Evolutionary conservation across 331 rosid genomes (phyloP).

Genomic region (Arachis monticola): DNA sequence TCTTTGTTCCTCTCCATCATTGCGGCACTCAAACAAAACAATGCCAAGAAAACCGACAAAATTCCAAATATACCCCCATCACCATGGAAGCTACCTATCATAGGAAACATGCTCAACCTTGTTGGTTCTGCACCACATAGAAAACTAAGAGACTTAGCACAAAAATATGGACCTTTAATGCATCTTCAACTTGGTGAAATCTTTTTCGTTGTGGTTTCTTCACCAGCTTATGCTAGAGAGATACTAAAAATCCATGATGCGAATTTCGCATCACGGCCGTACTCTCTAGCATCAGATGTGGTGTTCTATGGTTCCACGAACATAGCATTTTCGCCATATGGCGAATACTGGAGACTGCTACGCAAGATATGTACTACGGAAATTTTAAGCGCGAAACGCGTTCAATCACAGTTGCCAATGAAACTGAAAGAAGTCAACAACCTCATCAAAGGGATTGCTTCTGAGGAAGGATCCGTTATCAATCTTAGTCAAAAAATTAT

Average conservation of each 20-base stretch:
- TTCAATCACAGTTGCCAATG: constrained; percentile 24
- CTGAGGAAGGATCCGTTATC: constrained; percentile 26
- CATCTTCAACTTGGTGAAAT: constrained; percentile 47
- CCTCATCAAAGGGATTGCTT: constrained; percentile 27
- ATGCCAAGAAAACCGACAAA: not conserved
- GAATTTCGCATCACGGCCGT: constrained; percentile 49
- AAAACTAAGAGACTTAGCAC: constrained; percentile 43
- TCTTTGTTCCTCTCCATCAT: not conserved
- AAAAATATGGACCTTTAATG: constrained; percentile 49
- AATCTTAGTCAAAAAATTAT: constrained; percentile 19
- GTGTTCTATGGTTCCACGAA: constrained; percentile 1
- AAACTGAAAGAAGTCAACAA: constrained; percentile 38
- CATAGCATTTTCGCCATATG: constrained; percentile 46
- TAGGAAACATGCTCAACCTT: constrained; percentile 42
- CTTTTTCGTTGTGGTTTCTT: constrained; percentile 41
- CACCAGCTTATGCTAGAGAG: constrained; percentile 47
- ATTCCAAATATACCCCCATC: constrained; percentile 38
- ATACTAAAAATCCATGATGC: constrained; percentile 52
- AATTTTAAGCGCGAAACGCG: constrained; percentile 40
- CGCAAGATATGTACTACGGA: constrained; percentile 40
- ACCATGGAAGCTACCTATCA: constrained; percentile 41
- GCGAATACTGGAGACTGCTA: constrained; percentile 47
- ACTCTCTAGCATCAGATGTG: not conserved
- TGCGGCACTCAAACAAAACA: not conserved
- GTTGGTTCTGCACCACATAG: constrained; percentile 38